Conservation (phyloP, 2,329 filamentous ascomycete genomes). For the Colletotrichum sansevieriae region DNA sequence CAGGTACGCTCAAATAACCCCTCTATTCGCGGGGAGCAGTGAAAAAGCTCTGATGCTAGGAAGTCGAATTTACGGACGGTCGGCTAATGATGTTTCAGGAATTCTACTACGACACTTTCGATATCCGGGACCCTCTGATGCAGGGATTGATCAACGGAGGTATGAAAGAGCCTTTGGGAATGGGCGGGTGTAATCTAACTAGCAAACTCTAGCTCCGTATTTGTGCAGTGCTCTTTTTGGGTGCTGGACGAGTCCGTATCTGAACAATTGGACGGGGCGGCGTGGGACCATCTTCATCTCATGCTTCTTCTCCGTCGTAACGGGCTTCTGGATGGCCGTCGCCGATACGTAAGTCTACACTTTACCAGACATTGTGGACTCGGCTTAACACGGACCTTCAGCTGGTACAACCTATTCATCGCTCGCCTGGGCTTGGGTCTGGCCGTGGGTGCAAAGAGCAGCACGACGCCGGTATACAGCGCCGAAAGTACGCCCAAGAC, state of each 20-base stretch:
- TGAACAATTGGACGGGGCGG: conserved; percentile 73
- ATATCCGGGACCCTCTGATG: conserved; percentile 57
- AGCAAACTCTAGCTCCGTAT: conserved; percentile 57
- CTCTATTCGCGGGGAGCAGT: too few species aligned
- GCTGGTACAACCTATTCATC: conserved; percentile 51
- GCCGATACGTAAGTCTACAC: conserved; percentile 62
- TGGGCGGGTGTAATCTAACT: neutral
- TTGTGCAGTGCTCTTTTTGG: conserved; percentile 61
- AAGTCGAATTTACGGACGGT: conserved; percentile 40
- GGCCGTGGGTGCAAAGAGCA: conserved; percentile 54
- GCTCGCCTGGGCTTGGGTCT: conserved; percentile 54
- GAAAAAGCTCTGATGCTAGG: neutral
- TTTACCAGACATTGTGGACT: conserved; percentile 35
- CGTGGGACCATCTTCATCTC: conserved; percentile 75
- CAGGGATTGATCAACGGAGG: conserved; percentile 66
- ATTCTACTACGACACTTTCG: conserved; percentile 51
- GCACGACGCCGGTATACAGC: conserved; percentile 52
- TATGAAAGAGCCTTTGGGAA: neutral
- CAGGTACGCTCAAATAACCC: conserved; percentile 62
- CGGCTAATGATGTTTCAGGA: conserved; percentile 49
- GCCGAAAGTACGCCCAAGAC: conserved; percentile 54
- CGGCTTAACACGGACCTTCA: conserved; percentile 52
- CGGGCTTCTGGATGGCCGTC: conserved; percentile 68
- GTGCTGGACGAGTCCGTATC: conserved; percentile 51
- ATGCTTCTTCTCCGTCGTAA: conserved; percentile 65